phyloP scores from a whole-genome alignment of 805 yeast species.

The Ogataea zsoltii region DNA sequence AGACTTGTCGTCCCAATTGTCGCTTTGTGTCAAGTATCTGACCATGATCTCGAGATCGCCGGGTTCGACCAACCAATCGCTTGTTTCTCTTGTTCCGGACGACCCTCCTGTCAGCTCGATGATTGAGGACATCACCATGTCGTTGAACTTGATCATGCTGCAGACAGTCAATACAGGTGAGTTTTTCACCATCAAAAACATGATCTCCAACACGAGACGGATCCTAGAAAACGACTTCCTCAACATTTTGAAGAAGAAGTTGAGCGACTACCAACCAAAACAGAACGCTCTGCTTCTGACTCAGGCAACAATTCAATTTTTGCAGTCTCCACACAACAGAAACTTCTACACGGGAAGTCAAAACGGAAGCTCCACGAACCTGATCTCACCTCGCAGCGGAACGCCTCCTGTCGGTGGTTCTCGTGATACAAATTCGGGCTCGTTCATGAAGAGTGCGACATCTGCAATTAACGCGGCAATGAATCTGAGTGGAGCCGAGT shows the following conservation, averaged over 20 bases:
- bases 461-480: conserved; percentile 38
- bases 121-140: conserved; percentile 79
- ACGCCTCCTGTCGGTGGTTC: conserved; percentile 30
- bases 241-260: conserved; percentile 50
- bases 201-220: conserved; percentile 55
- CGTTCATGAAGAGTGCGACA: conserved; percentile 44
- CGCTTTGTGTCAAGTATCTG: conserved; percentile 29
- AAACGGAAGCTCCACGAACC: conserved; percentile 25
- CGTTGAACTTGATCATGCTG: conserved; percentile 65
- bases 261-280: conserved; percentile 46
- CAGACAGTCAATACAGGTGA: conserved; percentile 76
- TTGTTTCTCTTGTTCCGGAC: conserved; percentile 41
- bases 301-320: conserved; percentile 19
- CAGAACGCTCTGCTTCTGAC: conserved; percentile 30
- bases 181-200: conserved; percentile 50
- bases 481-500: conserved; percentile 38
- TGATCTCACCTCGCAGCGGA: conserved; percentile 31
- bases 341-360: conserved; percentile 15
- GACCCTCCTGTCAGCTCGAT: conserved; percentile 77
- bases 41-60: conserved; percentile 22
- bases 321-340: conserved; percentile 19
- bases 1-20: conserved; percentile 41
- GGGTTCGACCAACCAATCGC: conserved; percentile 19
- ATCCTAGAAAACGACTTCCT: conserved; percentile 66
- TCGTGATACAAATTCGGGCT: conserved; percentile 26